Evolutionary conservation across 75 land plant species (phyloP).

Genomic region (Cunninghamia lanceolata): DNA sequence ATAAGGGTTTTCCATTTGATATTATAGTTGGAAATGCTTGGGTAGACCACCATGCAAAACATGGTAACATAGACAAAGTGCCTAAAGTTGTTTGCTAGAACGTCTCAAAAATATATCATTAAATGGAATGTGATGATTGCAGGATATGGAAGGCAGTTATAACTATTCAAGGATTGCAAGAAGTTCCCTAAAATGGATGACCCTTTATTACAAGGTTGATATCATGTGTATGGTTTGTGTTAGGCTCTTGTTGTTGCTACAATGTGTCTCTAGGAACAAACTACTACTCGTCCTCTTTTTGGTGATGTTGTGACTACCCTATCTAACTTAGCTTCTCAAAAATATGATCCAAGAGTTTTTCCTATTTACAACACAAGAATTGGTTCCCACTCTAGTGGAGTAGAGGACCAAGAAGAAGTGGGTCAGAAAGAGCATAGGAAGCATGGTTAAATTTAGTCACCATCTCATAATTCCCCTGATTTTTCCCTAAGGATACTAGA

Average conservation of each 20-base stretch:
- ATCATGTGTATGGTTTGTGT: constrained; percentile 77
- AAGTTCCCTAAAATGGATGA: constrained; percentile 87
- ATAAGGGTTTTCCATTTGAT: too few species aligned
- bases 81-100: too few species aligned
- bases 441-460: constrained; percentile 30
- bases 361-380: constrained; percentile 24
- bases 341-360: constrained; percentile 59
- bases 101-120: too few species aligned
- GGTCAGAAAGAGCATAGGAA: constrained; percentile 9
- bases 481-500: constrained; percentile 23
- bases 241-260: constrained; percentile 89
- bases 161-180: constrained; percentile 74
- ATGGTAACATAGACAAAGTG: too few species aligned
- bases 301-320: constrained; percentile 88
- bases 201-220: constrained; percentile 71
- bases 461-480: constrained; percentile 53
- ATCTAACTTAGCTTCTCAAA: constrained; percentile 75
- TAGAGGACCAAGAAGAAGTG: too few species aligned
- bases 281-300: constrained; percentile 77
- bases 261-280: constrained; percentile 89
- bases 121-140: too few species aligned
- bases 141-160: too few species aligned
- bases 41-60: too few species aligned
- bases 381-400: constrained; percentile 24
- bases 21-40: too few species aligned